A percentile compares a stretch with the other conserved stretches of the same genome.
Conservation (phyloP, 345 rosid species). For the Lumnitzera racemosa region DNA sequence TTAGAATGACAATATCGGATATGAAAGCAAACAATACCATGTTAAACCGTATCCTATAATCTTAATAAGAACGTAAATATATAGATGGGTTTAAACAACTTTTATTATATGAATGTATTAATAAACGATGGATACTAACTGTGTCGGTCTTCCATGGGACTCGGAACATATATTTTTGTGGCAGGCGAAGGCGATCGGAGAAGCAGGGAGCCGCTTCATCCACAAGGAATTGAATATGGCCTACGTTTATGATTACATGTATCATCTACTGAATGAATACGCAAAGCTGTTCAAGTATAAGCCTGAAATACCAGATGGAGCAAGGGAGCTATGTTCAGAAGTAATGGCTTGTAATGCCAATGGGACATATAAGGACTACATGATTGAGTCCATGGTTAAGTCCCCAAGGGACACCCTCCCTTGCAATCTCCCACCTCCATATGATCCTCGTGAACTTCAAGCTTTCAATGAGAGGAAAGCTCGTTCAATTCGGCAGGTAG, state of each 20-base stretch:
- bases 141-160: background rate
- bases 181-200: constrained; percentile 58
- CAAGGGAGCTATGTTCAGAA: constrained; percentile 44
- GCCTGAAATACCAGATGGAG: constrained; percentile 42
- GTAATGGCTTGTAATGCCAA: constrained; percentile 27
- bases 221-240: constrained; percentile 53
- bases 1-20: too few relatives aligned
- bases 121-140: too few relatives aligned
- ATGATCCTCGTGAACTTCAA: constrained; percentile 21
- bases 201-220: constrained; percentile 42
- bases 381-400: constrained; percentile 52
- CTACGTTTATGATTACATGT: constrained; percentile 64
- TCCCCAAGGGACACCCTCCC: constrained; percentile 41
- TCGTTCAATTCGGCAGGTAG: constrained; percentile 35
- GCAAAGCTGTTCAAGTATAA: constrained; percentile 57
- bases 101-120: too few relatives aligned
- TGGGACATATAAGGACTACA: constrained; percentile 37
- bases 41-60: too few relatives aligned
- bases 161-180: background rate
- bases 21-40: too few relatives aligned
- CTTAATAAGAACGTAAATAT: too few relatives aligned
- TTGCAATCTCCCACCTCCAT: constrained; percentile 47
- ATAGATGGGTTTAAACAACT: too few relatives aligned
- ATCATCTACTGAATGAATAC: constrained; percentile 56
- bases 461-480: constrained; percentile 30